Conservation (phyloP, 2,329 filamentous ascomycete species). For the Curvularia sp. region DNA sequence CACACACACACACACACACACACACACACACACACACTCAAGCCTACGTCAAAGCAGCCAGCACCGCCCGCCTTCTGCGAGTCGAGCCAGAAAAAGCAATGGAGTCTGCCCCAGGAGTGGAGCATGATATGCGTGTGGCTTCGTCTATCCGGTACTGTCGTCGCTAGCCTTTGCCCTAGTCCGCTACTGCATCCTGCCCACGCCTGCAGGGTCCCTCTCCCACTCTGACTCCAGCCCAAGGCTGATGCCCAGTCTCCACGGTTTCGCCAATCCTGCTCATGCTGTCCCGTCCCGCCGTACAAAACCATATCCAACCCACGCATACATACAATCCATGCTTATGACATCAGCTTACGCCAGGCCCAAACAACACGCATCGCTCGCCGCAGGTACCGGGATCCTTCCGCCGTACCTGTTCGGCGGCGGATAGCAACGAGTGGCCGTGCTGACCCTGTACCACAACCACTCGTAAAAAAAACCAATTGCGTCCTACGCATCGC, state of each 20-base stretch:
- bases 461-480: background rate
- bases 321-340: background rate
- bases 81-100: slow-evolving; percentile 10
- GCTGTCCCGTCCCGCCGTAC: too few species aligned
- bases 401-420: background rate
- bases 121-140: slow-evolving; percentile 7
- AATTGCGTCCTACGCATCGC: background rate
- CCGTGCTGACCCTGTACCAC: background rate
- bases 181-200: slow-evolving; percentile 12
- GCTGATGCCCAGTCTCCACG: background rate
- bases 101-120: slow-evolving; percentile 3
- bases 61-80: background rate
- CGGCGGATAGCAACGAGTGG: background rate
- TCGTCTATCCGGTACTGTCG: slow-evolving; percentile 17
- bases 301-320: background rate
- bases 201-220: slow-evolving; percentile 14
- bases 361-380: background rate
- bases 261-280: too few species aligned
- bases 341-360: background rate
- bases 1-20: too few species aligned
- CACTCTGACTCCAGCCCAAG: too few species aligned
- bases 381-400: background rate
- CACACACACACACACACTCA: too few species aligned
- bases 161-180: slow-evolving; percentile 9
- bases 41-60: background rate